Evolutionary conservation across 768 basidiomycete species (phyloP).

Genomic region (Pisolithus sp.): DNA sequence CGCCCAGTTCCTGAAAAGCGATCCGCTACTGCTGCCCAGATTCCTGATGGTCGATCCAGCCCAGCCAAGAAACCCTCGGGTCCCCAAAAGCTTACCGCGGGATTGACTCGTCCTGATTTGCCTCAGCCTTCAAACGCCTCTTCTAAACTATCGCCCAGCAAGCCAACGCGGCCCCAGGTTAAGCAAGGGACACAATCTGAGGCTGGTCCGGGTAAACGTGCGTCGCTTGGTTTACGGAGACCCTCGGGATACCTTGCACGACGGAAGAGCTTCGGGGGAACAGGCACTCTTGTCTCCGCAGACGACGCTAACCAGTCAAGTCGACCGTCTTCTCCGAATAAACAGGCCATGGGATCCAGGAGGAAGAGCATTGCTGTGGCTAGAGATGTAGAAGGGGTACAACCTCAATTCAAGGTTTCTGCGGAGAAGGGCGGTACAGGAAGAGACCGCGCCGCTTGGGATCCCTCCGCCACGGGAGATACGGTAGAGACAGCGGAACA

Average conservation of each 20-base stretch:
- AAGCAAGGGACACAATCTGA: conserved; percentile 8
- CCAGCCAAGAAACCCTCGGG: conserved; percentile 47
- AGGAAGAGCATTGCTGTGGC: conserved; percentile 33
- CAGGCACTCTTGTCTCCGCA: conserved; percentile 1
- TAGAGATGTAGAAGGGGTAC: conserved; percentile 26
- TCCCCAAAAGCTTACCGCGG: conserved; percentile 31
- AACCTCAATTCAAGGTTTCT: conserved; percentile 28
- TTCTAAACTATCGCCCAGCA: conserved; percentile 42
- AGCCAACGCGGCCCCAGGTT: conserved; percentile 36
- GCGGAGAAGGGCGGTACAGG: background rate
- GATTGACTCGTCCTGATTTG: conserved; percentile 18
- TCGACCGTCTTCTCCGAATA: conserved; percentile 24
- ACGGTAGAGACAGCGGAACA: background rate
- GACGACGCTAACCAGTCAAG: conserved; percentile 1
- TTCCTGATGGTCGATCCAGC: conserved; percentile 32
- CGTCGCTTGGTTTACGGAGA: conserved; percentile 41
- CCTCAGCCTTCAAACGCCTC: conserved; percentile 16
- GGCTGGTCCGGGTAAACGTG: conserved; percentile 22
- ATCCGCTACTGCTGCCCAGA: conserved; percentile 8
- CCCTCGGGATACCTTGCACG: conserved; percentile 70
- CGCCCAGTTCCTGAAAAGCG: conserved; percentile 51
- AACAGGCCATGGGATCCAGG: conserved; percentile 29
- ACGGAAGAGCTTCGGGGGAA: conserved; percentile 52
- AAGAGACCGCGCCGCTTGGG: background rate
- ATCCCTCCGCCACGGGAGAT: background rate